Conservation (phyloP, 768 basidiomycete genomes). For the Boletus rubescentipes region DNA sequence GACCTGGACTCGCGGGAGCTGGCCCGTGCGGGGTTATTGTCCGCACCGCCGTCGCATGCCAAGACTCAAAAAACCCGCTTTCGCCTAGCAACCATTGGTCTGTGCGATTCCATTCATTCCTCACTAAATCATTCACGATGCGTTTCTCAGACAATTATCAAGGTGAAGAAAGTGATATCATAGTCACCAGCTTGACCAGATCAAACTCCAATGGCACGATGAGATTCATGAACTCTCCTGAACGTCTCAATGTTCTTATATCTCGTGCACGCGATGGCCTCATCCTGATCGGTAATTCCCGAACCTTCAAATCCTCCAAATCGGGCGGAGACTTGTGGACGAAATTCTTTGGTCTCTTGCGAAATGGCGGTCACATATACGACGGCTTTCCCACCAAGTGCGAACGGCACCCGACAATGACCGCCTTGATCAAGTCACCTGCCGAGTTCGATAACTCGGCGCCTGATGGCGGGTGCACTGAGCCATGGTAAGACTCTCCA, state of each 20-base stretch:
- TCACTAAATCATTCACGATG: neutral
- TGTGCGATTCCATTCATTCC: constrained; percentile 1
- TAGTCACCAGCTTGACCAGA: constrained; percentile 58
- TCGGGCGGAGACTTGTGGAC: constrained; percentile 55
- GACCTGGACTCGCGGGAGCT: constrained; percentile 63
- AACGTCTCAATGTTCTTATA: constrained; percentile 68
- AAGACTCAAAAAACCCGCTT: constrained; percentile 45
- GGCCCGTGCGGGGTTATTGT: constrained; percentile 52
- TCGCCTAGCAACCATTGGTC: constrained; percentile 66
- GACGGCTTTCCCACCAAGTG: constrained; percentile 61
- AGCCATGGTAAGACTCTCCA: constrained; percentile 50
- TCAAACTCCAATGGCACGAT: constrained; percentile 58
- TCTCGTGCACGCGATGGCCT: constrained; percentile 66
- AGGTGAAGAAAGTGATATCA: constrained; percentile 72
- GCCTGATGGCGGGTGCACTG: constrained; percentile 63
- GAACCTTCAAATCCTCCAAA: constrained; percentile 54
- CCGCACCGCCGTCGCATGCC: constrained; percentile 31
- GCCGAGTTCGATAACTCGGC: constrained; percentile 49
- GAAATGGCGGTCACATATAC: constrained; percentile 45
- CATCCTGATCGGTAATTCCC: constrained; percentile 63
- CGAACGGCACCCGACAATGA: constrained; percentile 49
- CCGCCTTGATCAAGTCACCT: constrained; percentile 38
- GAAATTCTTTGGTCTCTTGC: constrained; percentile 46
- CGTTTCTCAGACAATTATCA: constrained; percentile 63
- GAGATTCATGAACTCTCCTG: constrained; percentile 70